These are phyloP conservation scores for Durusdinium trenchii DNA, from an alignment of 73 alveolate species.

Conservation along the genomic window DNA sequence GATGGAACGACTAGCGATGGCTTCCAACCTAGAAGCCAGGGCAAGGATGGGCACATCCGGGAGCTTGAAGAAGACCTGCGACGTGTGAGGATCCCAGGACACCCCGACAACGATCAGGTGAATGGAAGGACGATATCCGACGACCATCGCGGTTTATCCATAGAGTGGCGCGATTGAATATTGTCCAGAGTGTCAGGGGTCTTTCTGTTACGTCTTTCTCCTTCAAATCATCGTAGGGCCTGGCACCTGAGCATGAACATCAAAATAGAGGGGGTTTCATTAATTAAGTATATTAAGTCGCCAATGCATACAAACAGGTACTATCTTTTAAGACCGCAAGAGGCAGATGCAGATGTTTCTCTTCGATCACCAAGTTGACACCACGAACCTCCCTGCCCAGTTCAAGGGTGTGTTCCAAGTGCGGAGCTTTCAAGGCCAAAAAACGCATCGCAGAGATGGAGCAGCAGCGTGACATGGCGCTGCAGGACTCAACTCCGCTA, in stretches of 20 bases:
- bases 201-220: background rate
- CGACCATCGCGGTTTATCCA: background rate
- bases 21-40: background rate
- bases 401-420: no score
- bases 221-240: no score
- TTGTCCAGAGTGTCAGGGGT: background rate
- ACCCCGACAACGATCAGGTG: background rate
- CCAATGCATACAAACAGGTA: no score
- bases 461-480: slow-evolving; percentile 62
- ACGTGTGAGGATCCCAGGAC: background rate
- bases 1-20: background rate
- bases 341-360: no score
- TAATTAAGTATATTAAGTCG: no score
- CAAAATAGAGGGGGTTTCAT: no score
- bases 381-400: no score
- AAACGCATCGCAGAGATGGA: slow-evolving; percentile 71
- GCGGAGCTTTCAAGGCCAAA: background rate
- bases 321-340: no score
- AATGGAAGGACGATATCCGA: background rate
- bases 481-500: no score
- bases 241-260: no score
- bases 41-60: slow-evolving; percentile 81
- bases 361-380: no score
- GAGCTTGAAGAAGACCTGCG: slow-evolving; percentile 83
- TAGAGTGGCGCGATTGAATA: background rate